Conservation (phyloP, 108 stramenopile genomes). For the Chaetoceros tenuissimus region DNA sequence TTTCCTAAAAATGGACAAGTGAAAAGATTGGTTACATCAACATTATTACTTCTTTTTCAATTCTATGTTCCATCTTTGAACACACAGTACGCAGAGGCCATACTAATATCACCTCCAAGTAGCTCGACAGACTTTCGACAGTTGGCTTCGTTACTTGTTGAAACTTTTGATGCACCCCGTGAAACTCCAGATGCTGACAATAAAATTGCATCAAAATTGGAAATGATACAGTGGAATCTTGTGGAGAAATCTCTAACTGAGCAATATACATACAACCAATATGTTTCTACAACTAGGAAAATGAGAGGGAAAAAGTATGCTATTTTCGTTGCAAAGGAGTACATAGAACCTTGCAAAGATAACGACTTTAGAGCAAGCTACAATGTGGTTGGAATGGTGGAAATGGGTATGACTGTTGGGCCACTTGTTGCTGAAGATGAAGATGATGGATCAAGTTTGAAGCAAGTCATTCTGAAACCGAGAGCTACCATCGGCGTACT, state of each 20-base stretch:
- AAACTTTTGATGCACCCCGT: not conserved
- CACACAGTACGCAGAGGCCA: no score
- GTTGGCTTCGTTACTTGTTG: not conserved
- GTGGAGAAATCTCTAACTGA: conserved; percentile 26
- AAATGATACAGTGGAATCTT: conserved; percentile 13
- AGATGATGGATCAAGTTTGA: not conserved
- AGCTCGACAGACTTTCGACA: not conserved
- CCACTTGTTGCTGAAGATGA: not conserved
- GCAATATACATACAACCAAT: conserved; percentile 32
- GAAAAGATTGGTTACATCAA: no score
- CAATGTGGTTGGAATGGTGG: not conserved
- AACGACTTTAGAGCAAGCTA: not conserved
- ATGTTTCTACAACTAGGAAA: conserved; percentile 21
- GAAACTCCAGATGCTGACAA: not conserved
- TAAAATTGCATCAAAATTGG: not conserved
- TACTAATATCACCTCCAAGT: not conserved
- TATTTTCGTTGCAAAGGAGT: conserved; percentile 33
- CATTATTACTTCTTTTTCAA: no score
- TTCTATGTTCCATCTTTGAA: no score
- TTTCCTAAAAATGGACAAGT: no score
- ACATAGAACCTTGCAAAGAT: not conserved
- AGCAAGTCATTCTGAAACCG: not conserved
- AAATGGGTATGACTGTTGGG: not conserved
- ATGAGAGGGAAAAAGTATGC: conserved; percentile 48
- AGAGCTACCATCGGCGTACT: not conserved